These are phyloP conservation scores for Calonectria hongkongensis DNA, from an alignment of 2,329 filamentous ascomycete genomes.

Conservation along the genomic window DNA sequence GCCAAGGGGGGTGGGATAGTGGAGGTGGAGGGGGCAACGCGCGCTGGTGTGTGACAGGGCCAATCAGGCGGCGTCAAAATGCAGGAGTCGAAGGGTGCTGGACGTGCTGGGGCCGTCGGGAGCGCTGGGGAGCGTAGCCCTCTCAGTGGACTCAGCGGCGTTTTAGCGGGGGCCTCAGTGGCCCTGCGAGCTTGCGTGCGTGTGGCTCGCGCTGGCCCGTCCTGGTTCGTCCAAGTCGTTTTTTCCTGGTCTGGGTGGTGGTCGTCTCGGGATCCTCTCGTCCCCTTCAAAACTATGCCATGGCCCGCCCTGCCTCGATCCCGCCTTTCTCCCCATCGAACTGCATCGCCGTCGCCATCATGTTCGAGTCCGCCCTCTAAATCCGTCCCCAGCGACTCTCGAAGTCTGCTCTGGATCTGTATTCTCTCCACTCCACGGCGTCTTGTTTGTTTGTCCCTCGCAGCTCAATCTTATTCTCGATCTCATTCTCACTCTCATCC, in stretches of 20 bases:
- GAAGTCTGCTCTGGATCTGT: conserved; percentile 71
- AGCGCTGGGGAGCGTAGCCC: conserved; percentile 44
- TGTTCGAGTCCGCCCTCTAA: conserved; percentile 72
- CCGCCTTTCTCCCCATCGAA: conserved; percentile 68
- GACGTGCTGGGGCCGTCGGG: conserved; percentile 42
- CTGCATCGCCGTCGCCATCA: conserved; percentile 70
- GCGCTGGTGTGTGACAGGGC: conserved; percentile 45
- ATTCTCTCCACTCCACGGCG: conserved; percentile 63
- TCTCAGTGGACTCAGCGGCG: conserved; percentile 39
- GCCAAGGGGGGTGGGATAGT: conserved; percentile 41
- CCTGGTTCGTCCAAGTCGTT: conserved; percentile 46
- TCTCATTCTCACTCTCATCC: conserved; percentile 45
- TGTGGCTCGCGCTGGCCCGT: conserved; percentile 39
- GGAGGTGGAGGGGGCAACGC: conserved; percentile 45
- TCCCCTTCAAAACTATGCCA: conserved; percentile 61
- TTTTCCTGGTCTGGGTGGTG: conserved; percentile 38
- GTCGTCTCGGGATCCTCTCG: conserved; percentile 35
- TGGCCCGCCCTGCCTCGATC: conserved; percentile 55
- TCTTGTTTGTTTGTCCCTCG: conserved; percentile 47
- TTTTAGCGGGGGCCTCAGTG: conserved; percentile 41
- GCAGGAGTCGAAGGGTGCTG: conserved; percentile 46
- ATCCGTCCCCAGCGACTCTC: conserved; percentile 70
- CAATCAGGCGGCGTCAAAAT: conserved; percentile 52
- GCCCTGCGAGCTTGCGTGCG: conserved; percentile 40
- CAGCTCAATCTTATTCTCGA: conserved; percentile 54